phyloP scores from a whole-genome alignment of 352 stramenopile species.

The Pythium dissimile region DNA sequence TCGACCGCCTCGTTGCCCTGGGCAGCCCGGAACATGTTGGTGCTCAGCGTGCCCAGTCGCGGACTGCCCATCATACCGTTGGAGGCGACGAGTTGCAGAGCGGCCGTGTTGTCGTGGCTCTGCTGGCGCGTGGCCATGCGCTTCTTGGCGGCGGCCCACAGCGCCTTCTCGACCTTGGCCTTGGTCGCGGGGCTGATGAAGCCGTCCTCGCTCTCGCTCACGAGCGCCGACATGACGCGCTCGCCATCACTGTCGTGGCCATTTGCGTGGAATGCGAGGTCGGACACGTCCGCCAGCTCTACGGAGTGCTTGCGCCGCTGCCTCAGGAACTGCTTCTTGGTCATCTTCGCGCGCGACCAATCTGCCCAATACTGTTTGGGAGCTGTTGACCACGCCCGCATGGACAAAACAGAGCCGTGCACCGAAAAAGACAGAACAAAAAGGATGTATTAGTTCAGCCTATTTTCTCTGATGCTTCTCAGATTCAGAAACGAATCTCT shows the following conservation, averaged over 20 bases:
- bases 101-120: not conserved
- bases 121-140: slow-evolving; percentile 25
- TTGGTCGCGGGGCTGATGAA: slow-evolving; percentile 23
- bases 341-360: too few relatives aligned
- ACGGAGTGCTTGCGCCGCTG: slow-evolving; percentile 22
- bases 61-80: slow-evolving; percentile 7
- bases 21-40: slow-evolving; percentile 61
- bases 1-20: slow-evolving; percentile 51
- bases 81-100: not conserved
- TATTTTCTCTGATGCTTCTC: not conserved
- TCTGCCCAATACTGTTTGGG: too few relatives aligned
- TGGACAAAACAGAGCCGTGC: not conserved
- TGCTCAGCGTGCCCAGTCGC: slow-evolving; percentile 14
- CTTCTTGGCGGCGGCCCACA: slow-evolving; percentile 24
- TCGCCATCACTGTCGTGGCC: not conserved
- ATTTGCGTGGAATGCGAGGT: slow-evolving; percentile 7
- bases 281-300: slow-evolving; percentile 13
- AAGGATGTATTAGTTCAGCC: not conserved
- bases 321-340: slow-evolving; percentile 24
- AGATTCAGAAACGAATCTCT: not conserved
- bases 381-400: too few relatives aligned
- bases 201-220: slow-evolving; percentile 25
- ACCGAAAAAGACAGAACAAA: slow-evolving; percentile 6
- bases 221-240: not conserved
- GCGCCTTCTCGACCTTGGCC: slow-evolving; percentile 22